Percentiles rank a stretch among this genome's conserved stretches.
These are phyloP conservation scores for Lodderomyces oxycetoniae DNA, from an alignment of 1,139 yeast genomes.

Conservation along the genomic window DNA sequence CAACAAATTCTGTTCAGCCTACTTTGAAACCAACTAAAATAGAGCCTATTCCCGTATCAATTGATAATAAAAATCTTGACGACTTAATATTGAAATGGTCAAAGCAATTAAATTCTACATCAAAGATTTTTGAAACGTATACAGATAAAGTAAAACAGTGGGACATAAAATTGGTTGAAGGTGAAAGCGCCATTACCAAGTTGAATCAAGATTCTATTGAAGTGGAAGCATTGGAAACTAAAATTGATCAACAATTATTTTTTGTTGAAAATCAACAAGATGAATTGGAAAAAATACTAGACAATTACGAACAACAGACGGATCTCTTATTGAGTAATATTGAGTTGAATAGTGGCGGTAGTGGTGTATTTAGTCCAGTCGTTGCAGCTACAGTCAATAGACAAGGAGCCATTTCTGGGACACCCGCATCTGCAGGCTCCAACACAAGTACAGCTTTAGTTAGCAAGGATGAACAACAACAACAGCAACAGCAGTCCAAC, in stretches of 20 bases:
- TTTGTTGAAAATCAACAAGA: constrained; percentile 91
- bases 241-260: constrained; percentile 79
- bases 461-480: constrained; percentile 5
- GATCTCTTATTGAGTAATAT: constrained; percentile 49
- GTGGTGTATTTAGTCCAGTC: constrained; percentile 6
- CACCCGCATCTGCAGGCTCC: constrained; percentile 9
- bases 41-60: constrained; percentile 67
- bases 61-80: constrained; percentile 87
- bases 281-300: constrained; percentile 77
- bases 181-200: constrained; percentile 80
- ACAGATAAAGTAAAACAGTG: constrained; percentile 73
- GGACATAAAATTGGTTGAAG: constrained; percentile 79
- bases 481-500: constrained; percentile 1
- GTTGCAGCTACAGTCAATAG: constrained; percentile 9
- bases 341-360: constrained; percentile 24
- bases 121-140: constrained; percentile 71
- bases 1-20: constrained; percentile 21
- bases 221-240: constrained; percentile 81
- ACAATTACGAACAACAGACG: constrained; percentile 83
- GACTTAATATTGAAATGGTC: constrained; percentile 95
- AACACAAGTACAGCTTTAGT: constrained; percentile 8
- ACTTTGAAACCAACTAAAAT: constrained; percentile 44
- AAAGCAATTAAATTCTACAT: constrained; percentile 68
- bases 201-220: constrained; percentile 72
- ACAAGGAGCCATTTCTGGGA: constrained; percentile 4